These are phyloP conservation scores for Penicillium chermesinum DNA, from an alignment of 495 filamentous ascomycete species.

Conservation along the genomic window DNA sequence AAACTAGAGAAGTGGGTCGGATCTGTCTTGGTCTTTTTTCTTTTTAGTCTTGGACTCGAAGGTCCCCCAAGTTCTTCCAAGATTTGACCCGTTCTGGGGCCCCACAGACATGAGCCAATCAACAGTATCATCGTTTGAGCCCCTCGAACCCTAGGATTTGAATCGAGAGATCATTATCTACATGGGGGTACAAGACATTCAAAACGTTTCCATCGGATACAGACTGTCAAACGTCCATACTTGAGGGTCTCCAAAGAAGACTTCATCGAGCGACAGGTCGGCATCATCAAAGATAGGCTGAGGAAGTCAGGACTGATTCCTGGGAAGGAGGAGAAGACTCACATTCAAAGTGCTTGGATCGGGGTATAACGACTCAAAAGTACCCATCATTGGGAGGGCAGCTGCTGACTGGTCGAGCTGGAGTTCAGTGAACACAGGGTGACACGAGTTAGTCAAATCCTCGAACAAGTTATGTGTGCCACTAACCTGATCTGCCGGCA, in stretches of 20 bases:
- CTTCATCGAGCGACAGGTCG: neutral
- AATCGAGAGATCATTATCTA: too few relatives aligned
- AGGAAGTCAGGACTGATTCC: neutral
- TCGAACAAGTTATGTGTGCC: neutral
- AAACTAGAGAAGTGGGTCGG: neutral
- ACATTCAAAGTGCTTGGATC: neutral
- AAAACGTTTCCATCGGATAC: neutral
- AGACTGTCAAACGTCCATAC: neutral
- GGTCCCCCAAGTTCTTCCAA: too few relatives aligned
- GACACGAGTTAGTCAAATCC: neutral
- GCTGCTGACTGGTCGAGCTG: neutral
- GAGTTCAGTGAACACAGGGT: neutral
- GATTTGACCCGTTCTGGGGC: too few relatives aligned
- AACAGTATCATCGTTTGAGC: neutral
- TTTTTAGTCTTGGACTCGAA: too few relatives aligned
- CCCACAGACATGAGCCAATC: too few relatives aligned
- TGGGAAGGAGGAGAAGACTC: neutral
- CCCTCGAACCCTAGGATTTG: too few relatives aligned
- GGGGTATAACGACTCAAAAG: too few relatives aligned
- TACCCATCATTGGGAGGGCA: neutral
- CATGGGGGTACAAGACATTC: too few relatives aligned
- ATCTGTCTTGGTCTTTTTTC: too few relatives aligned
- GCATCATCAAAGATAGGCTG: neutral
- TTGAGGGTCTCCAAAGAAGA: neutral
- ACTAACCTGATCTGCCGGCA: neutral